phyloP scores from a whole-genome alignment of 306 rosid genomes.

The Quercus wislizeni region DNA sequence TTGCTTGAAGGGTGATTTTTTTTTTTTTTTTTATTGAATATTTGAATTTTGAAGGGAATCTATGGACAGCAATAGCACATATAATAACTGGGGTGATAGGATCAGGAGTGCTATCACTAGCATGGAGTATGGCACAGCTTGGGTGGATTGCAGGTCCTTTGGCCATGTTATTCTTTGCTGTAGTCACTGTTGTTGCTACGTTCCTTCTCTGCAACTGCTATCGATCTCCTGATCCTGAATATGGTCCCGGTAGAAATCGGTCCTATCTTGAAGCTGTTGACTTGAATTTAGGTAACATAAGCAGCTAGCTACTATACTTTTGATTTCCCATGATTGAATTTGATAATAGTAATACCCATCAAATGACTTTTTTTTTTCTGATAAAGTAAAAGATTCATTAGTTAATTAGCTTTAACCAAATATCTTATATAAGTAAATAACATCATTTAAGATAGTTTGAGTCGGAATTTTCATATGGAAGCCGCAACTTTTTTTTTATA shows the following conservation, averaged over 20 bases:
- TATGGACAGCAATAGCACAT: constrained; percentile 66
- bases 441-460: too few species aligned
- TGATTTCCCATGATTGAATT: background rate
- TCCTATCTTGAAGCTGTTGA: constrained; percentile 49
- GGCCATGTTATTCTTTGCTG: constrained; percentile 37
- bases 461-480: too few species aligned
- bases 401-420: background rate
- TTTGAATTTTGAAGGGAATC: constrained; percentile 28
- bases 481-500: too few species aligned
- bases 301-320: too few species aligned
- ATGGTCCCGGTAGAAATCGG: constrained; percentile 41
- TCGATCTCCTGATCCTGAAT: constrained; percentile 53
- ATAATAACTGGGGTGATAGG: constrained; percentile 64
- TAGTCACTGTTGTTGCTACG: constrained; percentile 39
- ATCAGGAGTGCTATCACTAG: constrained; percentile 55
- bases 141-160: constrained; percentile 64
- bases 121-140: constrained; percentile 62
- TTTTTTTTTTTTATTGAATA: too few species aligned
- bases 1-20: too few species aligned
- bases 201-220: constrained; percentile 47
- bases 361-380: too few species aligned
- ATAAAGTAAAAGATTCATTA: too few species aligned
- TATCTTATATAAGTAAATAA: too few species aligned
- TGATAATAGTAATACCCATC: background rate
- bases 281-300: constrained; percentile 32